These are phyloP conservation scores for Tetradesmus obliquus DNA, from an alignment of 139 green algal species.

Conservation along the genomic window DNA sequence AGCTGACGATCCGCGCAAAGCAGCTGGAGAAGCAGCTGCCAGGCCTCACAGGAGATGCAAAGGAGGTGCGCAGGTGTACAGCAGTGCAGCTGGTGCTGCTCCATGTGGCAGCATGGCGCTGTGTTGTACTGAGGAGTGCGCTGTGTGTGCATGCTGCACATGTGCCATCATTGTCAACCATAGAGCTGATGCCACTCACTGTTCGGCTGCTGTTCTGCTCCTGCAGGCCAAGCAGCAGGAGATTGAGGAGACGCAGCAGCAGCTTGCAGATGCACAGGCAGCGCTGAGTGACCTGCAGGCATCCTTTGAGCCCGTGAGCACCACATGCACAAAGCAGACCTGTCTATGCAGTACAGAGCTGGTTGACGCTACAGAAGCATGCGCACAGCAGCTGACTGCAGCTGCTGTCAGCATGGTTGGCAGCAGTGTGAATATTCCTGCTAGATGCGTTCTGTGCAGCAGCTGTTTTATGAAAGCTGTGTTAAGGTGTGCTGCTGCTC, in stretches of 20 bases:
- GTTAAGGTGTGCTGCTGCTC: too few species aligned
- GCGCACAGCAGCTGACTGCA: neutral
- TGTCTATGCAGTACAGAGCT: neutral
- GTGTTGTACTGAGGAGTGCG: neutral
- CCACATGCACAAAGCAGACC: neutral
- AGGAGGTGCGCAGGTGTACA: conserved; percentile 42
- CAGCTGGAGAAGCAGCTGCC: conserved; percentile 51
- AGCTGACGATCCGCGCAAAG: conserved; percentile 49
- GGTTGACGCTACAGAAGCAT: neutral
- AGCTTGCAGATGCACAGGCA: conserved; percentile 52
- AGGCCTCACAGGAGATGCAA: conserved; percentile 34
- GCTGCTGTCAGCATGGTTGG: too few species aligned
- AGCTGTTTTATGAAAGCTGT: too few species aligned
- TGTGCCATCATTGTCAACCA: neutral
- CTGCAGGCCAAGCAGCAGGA: conserved; percentile 32
- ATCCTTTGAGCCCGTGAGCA: conserved; percentile 57
- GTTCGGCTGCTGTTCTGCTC: neutral
- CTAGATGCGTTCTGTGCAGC: neutral
- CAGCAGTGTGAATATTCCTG: neutral
- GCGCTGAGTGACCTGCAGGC: conserved; percentile 55
- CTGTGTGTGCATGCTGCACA: neutral
- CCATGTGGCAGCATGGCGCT: neutral
- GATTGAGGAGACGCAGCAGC: conserved; percentile 10
- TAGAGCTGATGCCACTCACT: neutral
- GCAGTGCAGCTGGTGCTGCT: neutral